Base-by-base conservation (phyloP, 1,139 yeast genomes). In the Sugiyamaella neomexicana region DNA sequence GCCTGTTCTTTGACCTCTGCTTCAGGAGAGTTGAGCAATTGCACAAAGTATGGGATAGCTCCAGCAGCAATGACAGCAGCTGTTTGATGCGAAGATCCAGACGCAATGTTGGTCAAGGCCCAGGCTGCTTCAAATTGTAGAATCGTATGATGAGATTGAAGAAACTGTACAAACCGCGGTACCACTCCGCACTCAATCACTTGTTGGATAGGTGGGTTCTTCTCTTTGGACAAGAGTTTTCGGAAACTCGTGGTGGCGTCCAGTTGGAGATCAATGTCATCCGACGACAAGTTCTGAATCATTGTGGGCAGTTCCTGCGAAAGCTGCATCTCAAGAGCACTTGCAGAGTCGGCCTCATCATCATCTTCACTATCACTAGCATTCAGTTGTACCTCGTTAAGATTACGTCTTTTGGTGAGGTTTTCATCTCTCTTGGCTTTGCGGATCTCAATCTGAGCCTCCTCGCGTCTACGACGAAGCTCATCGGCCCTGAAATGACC, bases 111-210 rank as follows among this genome's bases (percentile, higher is more conserved):
- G 54, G 99, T 95, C 66, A 93, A 80, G 16, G 99, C 98, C 99
- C 99, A 95, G 8, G 99, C 97, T 12, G 98, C 97, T 75, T 93
- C 99, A 68, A 93, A 82, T 73, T 93, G 99, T 64, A 95, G 80
- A 80, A 87, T 82, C 66, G 89, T 91, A 69, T 85, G 89, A 51
- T 82, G 80, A 53, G 85, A 83, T 58, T 78, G 76, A 89, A 93
- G 86, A 66, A 91, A 90, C 65, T 82, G 85, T 53, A 95, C 97
- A 71, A 93, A 82, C 54, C 85, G 83, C 54, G 97, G 95, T 52
- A 93, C 95, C 37, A 91, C 97, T 44, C 98, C 98, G 55, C 91
- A 80, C 68, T 89, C 86, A 62, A 95, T 91, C 52, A 95, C 98
- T 60, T 88, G 78, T 72, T 90, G 95, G 66, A 93, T 93, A 52